Conservation (phyloP, 1,284 basidiomycete species). For the Leccinum solheimii region DNA sequence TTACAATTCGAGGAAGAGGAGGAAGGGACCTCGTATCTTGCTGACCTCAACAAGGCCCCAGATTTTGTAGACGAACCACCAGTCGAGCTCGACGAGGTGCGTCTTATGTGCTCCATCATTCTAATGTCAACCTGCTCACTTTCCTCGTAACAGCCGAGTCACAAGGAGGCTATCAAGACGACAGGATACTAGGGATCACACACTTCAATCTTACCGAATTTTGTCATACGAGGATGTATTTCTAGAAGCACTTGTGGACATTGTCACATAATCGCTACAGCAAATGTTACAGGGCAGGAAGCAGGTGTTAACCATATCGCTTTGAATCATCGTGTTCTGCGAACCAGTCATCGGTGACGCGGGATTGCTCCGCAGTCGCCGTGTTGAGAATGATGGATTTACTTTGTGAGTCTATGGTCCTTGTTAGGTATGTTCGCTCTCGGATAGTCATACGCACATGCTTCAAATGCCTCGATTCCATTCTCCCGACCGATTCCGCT, state of each 20-base stretch:
- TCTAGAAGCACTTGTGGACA: slow-evolving; percentile 4
- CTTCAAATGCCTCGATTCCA: slow-evolving; percentile 73
- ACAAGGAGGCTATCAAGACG: slow-evolving; percentile 59
- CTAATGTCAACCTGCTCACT: slow-evolving; percentile 10
- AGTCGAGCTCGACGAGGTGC: slow-evolving; percentile 61
- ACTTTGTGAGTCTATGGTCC: slow-evolving; percentile 67
- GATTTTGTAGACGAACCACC: slow-evolving; percentile 90
- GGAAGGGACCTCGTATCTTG: slow-evolving; percentile 82
- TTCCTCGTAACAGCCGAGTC: slow-evolving; percentile 17
- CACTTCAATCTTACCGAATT: slow-evolving; percentile 6
- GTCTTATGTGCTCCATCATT: slow-evolving; percentile 14
- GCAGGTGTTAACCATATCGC: slow-evolving; percentile 54
- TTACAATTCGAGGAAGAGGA: slow-evolving; percentile 86
- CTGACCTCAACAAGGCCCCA: slow-evolving; percentile 82
- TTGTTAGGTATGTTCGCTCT: slow-evolving; percentile 6
- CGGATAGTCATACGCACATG: slow-evolving; percentile 50
- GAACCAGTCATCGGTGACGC: slow-evolving; percentile 74
- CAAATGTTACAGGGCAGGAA: neutral
- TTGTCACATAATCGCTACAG: neutral
- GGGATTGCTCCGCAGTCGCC: slow-evolving; percentile 57
- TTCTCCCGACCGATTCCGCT: slow-evolving; percentile 84
- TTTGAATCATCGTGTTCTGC: slow-evolving; percentile 50
- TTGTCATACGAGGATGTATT: slow-evolving; percentile 22
- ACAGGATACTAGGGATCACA: slow-evolving; percentile 34
- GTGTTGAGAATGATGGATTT: slow-evolving; percentile 77